Percentiles rank a stretch among this genome's conserved stretches.
These are phyloP conservation scores for Penicillium lagena DNA, from an alignment of 495 filamentous ascomycete species.

Conservation along the genomic window DNA sequence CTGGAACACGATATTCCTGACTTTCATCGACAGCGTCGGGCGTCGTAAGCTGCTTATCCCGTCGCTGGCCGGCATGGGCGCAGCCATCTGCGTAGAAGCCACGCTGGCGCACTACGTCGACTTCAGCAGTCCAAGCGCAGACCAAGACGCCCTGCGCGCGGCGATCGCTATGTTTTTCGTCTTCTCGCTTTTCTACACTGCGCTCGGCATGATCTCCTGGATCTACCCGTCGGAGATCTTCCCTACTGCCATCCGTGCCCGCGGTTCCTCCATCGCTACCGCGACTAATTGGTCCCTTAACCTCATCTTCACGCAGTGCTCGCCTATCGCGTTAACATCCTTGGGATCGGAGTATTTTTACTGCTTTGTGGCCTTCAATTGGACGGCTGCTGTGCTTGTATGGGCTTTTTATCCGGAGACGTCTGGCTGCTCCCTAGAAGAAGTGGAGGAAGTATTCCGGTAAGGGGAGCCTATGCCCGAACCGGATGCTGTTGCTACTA, in stretches of 20 bases:
- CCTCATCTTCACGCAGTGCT: constrained; percentile 48
- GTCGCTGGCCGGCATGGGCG: constrained; percentile 45
- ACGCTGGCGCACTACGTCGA: constrained; percentile 31
- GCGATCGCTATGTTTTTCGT: constrained; percentile 54
- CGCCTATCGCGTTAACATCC: constrained; percentile 42
- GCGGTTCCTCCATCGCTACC: constrained; percentile 45
- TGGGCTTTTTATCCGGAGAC: constrained; percentile 48
- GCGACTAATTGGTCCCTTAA: constrained; percentile 50
- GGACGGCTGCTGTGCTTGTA: constrained; percentile 35
- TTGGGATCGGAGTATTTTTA: constrained; percentile 48
- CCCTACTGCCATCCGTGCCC: constrained; percentile 47
- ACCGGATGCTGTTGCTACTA: background rate
- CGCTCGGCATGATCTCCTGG: constrained; percentile 49
- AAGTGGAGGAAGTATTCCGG: constrained; percentile 43
- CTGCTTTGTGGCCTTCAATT: constrained; percentile 47
- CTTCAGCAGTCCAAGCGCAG: constrained; percentile 17
- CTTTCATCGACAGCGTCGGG: constrained; percentile 46
- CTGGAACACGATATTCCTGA: constrained; percentile 44
- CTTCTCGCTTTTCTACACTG: constrained; percentile 50
- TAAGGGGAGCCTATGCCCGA: constrained; percentile 10
- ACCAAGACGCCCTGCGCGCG: constrained; percentile 37
- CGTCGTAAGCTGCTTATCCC: constrained; percentile 47
- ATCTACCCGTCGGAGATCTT: constrained; percentile 54
- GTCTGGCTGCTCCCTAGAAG: constrained; percentile 45
- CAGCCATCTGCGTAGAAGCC: constrained; percentile 43